Base-by-base conservation (phyloP, 2,329 filamentous ascomycete genomes). In the Verticillium albo-atrum region DNA sequence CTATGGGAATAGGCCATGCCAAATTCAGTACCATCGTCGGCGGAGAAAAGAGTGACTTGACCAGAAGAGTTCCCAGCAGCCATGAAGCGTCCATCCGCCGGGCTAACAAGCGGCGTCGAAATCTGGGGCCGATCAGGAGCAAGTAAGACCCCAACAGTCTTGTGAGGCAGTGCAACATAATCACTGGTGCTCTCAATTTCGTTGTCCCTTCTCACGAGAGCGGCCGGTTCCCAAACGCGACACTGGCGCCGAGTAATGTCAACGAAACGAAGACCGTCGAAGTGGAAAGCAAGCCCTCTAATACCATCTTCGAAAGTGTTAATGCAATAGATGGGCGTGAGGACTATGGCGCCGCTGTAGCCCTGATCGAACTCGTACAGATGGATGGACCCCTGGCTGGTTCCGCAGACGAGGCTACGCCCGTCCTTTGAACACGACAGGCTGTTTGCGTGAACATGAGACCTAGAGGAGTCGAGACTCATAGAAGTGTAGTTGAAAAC, bases 201-300 rank as follows among this genome's bases (percentile, higher is more conserved):
- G 56, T 61, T 60, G 26, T 58, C 58, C 35, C 65, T 69, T 37
- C 67, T 60, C 3, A 71, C 64, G 5, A 76, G 64, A 20, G 66
- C 68, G 3, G 67, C 60, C 15, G 72, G 73, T 6, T 71, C 72
- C 74, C 74, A 76, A 3, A 75, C 65, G n/a, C 69, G 64, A 50
- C 66, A 71, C 54, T 71, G 69, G 3, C 62, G 63, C 14, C 65
- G 66, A 52, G 67, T 65, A 7, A 75, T 65, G 50, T 75, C 71
- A 47, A 72, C 51, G 57, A 76, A 68, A 6, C 70, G 68, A 7
- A 67, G 58, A 20, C 69, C 66, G 56, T 75, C 71, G 10, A 57
- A 50, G 58, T 63, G 71, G 47, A 75, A 75, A 3, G 63, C 62
- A 10, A 76, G 56, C 1, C 57, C 62, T 37, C 63, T 61, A 23